A percentile compares a stretch with the other conserved stretches of the same genome.
Conservation (phyloP, 2,329 filamentous ascomycete species). For the Neonectria hederae region DNA sequence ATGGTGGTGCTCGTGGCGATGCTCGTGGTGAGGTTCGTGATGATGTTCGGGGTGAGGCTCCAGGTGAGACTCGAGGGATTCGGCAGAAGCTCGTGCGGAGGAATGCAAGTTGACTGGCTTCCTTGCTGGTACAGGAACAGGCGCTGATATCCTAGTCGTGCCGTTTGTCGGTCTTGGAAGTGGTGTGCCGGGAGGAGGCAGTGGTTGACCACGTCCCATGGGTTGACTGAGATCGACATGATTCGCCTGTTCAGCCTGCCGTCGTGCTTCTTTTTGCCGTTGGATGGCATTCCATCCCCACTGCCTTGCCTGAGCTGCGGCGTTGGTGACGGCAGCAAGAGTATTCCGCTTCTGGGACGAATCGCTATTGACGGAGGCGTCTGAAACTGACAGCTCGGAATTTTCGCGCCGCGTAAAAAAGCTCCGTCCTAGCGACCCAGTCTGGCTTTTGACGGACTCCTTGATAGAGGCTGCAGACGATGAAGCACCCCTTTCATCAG, state of each 20-base stretch:
- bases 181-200: slow-evolving; percentile 83
- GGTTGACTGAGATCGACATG: slow-evolving; percentile 67
- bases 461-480: slow-evolving; percentile 47
- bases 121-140: slow-evolving; percentile 69
- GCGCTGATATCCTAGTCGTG: slow-evolving; percentile 63
- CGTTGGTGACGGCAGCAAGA: slow-evolving; percentile 64
- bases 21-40: slow-evolving; percentile 13
- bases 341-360: slow-evolving; percentile 57
- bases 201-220: slow-evolving; percentile 82
- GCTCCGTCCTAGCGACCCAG: slow-evolving; percentile 50
- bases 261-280: slow-evolving; percentile 56
- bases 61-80: slow-evolving; percentile 39
- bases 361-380: slow-evolving; percentile 48
- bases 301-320: slow-evolving; percentile 64
- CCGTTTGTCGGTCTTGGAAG: slow-evolving; percentile 73
- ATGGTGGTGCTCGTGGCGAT: neutral
- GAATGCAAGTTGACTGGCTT: slow-evolving; percentile 65
- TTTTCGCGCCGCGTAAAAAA: slow-evolving; percentile 54
- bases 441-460: slow-evolving; percentile 53
- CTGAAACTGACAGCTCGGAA: slow-evolving; percentile 48
- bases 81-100: slow-evolving; percentile 28
- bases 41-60: slow-evolving; percentile 37
- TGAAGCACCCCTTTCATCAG: slow-evolving; percentile 39
- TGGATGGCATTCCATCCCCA: slow-evolving; percentile 69
- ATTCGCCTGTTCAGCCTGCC: slow-evolving; percentile 43